Evolutionary conservation across 2,329 filamentous ascomycete genomes (phyloP).

Genomic region (Diaporthe velutina): DNA sequence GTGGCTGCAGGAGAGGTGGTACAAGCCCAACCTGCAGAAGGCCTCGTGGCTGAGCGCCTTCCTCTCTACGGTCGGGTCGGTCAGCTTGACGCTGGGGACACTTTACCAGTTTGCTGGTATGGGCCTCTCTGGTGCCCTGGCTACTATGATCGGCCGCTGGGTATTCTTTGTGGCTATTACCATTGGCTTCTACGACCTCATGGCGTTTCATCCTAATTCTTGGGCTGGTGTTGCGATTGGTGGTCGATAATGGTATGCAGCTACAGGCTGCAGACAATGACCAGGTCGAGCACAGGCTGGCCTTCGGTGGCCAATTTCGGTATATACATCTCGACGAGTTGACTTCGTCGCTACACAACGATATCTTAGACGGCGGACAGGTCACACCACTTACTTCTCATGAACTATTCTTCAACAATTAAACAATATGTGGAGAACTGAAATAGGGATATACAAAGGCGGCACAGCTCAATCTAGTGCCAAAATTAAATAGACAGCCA

Average conservation of each 20-base stretch:
- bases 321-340: background rate
- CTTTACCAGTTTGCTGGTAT: constrained; percentile 15
- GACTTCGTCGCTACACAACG: background rate
- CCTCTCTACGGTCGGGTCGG: background rate
- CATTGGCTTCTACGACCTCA: constrained; percentile 18
- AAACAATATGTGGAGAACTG: background rate
- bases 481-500: background rate
- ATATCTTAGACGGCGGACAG: background rate
- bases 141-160: constrained; percentile 19
- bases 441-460: background rate
- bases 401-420: no score
- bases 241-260: background rate
- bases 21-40: constrained; percentile 24
- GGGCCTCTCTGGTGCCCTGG: background rate
- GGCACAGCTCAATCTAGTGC: background rate
- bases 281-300: no score
- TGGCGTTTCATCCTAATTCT: constrained; percentile 31
- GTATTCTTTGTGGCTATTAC: constrained; percentile 17
- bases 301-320: background rate
- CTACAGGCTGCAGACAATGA: background rate
- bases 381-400: background rate
- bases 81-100: constrained; percentile 21
- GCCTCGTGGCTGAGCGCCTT: constrained; percentile 21
- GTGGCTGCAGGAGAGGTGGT: constrained; percentile 28
- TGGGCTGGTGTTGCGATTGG: constrained; percentile 28